Base-by-base conservation (phyloP, 257 asterid species). In the Solanum medicagineum region DNA sequence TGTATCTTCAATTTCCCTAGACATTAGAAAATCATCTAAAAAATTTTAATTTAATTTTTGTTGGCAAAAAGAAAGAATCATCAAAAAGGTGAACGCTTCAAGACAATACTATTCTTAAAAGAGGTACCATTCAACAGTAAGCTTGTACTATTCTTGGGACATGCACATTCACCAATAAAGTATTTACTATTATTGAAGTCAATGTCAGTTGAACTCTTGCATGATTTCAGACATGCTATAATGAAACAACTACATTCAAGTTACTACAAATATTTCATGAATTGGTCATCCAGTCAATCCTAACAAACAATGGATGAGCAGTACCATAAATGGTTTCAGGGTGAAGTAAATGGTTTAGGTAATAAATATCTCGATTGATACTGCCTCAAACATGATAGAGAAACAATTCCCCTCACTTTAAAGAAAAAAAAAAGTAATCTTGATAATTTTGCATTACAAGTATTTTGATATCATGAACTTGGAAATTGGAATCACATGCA, bases 1-100 rank as follows among this genome's bases (percentile, higher is more conserved):
- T 4, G 98, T 97, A 87, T 95, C 99, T 91, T 97, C 99, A 63
- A 97, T 90, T 66, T 95, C 98, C 87, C 99, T 97, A 59, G 26
- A 79, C 20, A 79, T 79, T 79, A 26, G 17, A 79, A 77, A 26
- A 53, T 79, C 83, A 53, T 24, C 82, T 8, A 49, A 75, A 36
- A 36, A 0, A 0, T 3, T 36, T 36, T 36, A 36, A 5, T 36
- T 36, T 36, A 36, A 36, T 36, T 36, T 36, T 36, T 4, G 42
- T 36, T 7, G 6, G 5, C 42, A 36, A 36, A 36, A 36, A 36
- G 1, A 36, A 36, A 26, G 26, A 79, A 53, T 79, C 83, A 53
- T 24, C 82, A 4, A 49, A 75, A 36, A 47, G 24, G 82, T 16
- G 17, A 77, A 6, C 29, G 26, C 82, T 15, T 77, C 82, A 79